A percentile compares a stretch with the other conserved stretches of the same genome.
Conservation (phyloP, 2,329 filamentous ascomycete genomes). For the Aspergillus udagawae region DNA sequence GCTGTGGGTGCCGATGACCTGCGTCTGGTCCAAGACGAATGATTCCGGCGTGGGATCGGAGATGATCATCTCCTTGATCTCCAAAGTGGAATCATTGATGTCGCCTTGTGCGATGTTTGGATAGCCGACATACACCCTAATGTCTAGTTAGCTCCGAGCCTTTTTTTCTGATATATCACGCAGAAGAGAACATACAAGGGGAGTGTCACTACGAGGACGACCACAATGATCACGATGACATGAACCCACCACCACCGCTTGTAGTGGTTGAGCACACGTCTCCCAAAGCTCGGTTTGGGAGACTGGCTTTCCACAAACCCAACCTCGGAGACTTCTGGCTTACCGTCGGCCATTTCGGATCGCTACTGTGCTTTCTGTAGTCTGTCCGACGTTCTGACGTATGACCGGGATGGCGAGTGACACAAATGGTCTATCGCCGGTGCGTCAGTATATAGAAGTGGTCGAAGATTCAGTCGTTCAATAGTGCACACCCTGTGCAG, state of each 20-base stretch:
- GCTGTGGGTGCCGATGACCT: conserved; percentile 46
- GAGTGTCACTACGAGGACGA: conserved; percentile 52
- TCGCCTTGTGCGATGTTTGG: conserved; percentile 55
- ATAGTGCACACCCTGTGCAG: background rate
- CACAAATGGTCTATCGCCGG: background rate
- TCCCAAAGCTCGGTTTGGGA: conserved; percentile 22
- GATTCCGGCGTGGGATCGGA: conserved; percentile 47
- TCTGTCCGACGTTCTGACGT: background rate
- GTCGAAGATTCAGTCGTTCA: background rate
- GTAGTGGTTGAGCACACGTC: conserved; percentile 29
- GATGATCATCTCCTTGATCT: conserved; percentile 50
- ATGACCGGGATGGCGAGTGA: background rate
- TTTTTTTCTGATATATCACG: background rate
- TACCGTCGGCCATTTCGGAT: conserved; percentile 16
- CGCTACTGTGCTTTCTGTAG: background rate
- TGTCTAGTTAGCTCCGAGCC: background rate
- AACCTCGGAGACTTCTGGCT: conserved; percentile 20
- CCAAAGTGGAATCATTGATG: conserved; percentile 50
- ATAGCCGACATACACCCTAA: conserved; percentile 56
- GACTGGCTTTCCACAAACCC: conserved; percentile 3
- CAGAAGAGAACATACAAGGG: conserved; percentile 48
- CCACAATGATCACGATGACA: conserved; percentile 47
- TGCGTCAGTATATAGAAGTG: background rate
- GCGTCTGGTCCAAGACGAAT: conserved; percentile 48
- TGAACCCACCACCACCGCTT: conserved; percentile 54